These are phyloP conservation scores for Claviceps capensis DNA, from an alignment of 2,329 filamentous ascomycete species.

Conservation along the genomic window DNA sequence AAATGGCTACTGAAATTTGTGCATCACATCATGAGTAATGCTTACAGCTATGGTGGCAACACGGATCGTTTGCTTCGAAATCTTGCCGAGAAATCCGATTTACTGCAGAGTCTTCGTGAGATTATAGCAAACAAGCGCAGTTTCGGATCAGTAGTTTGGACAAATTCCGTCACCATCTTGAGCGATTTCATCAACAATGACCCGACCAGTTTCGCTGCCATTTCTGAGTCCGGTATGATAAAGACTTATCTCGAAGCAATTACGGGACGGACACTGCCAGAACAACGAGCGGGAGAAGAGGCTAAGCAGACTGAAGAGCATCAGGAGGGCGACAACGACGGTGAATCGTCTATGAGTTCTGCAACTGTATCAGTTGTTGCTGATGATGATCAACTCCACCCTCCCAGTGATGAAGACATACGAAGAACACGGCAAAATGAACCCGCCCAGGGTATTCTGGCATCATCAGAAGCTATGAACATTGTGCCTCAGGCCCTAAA, in stretches of 20 bases:
- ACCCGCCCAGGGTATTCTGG: constrained; percentile 60
- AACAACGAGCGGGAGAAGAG: constrained; percentile 14
- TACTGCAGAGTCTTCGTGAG: constrained; percentile 64
- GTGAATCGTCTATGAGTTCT: constrained; percentile 25
- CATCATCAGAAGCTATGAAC: constrained; percentile 78
- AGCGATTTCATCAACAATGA: constrained; percentile 98
- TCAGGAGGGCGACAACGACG: constrained; percentile 21
- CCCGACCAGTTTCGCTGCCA: constrained; percentile 90
- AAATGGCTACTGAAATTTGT: constrained; percentile 94
- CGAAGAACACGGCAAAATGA: constrained; percentile 27
- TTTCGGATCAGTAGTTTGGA: constrained; percentile 93
- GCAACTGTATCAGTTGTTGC: constrained; percentile 24
- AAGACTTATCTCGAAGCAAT: constrained; percentile 75
- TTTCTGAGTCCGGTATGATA: constrained; percentile 85
- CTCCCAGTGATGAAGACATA: constrained; percentile 37
- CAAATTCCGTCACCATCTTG: constrained; percentile 78
- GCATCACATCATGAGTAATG: constrained; percentile 84
- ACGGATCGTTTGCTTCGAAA: constrained; percentile 86
- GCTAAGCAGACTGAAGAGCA: constrained; percentile 18
- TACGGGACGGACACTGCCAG: constrained; percentile 38
- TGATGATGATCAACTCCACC: constrained; percentile 32
- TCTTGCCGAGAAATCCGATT: constrained; percentile 79
- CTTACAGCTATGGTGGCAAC: constrained; percentile 54
- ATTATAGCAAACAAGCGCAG: constrained; percentile 67
- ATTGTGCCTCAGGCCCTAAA: constrained; percentile 81